Evolutionary conservation across 2,329 filamentous ascomycete genomes (phyloP).

Genomic region (Claviceps fusiformis): DNA sequence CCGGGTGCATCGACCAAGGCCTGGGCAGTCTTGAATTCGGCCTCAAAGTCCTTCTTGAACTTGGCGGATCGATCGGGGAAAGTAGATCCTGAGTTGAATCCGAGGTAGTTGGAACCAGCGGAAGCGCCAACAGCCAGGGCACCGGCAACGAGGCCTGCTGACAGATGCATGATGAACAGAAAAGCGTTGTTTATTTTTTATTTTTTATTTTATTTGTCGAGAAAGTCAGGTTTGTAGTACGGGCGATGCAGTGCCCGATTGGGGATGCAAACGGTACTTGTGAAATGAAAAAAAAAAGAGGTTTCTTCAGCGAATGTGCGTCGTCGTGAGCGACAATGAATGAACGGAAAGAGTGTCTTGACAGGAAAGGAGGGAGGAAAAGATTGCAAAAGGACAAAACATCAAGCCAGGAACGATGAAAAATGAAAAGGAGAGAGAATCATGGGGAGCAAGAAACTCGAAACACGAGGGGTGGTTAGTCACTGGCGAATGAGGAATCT

Average conservation of each 20-base stretch:
- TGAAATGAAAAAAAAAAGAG: background rate
- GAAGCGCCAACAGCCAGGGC: slow-evolving; percentile 26
- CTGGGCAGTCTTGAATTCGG: slow-evolving; percentile 30
- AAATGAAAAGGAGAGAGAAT: background rate
- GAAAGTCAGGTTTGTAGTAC: background rate
- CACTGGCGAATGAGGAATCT: background rate
- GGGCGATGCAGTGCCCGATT: background rate
- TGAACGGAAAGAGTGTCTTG: background rate
- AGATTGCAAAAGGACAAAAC: background rate
- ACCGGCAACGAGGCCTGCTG: slow-evolving; percentile 23
- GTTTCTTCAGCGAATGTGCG: background rate
- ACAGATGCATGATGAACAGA: slow-evolving; percentile 24
- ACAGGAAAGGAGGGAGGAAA: background rate
- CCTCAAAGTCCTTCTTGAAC: slow-evolving; percentile 35
- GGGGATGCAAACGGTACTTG: background rate
- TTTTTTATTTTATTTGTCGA: background rate
- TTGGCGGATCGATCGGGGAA: slow-evolving; percentile 34
- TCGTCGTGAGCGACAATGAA: background rate
- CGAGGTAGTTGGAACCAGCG: slow-evolving; percentile 33
- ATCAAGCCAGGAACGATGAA: background rate
- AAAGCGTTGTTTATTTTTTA: no score
- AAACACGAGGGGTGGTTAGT: background rate
- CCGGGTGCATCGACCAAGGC: slow-evolving; percentile 29
- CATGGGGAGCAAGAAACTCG: background rate
- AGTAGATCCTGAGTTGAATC: slow-evolving; percentile 39